Base-by-base conservation (phyloP, 805 yeast species). In the Hanseniaspora pseudoguilliermondii region DNA sequence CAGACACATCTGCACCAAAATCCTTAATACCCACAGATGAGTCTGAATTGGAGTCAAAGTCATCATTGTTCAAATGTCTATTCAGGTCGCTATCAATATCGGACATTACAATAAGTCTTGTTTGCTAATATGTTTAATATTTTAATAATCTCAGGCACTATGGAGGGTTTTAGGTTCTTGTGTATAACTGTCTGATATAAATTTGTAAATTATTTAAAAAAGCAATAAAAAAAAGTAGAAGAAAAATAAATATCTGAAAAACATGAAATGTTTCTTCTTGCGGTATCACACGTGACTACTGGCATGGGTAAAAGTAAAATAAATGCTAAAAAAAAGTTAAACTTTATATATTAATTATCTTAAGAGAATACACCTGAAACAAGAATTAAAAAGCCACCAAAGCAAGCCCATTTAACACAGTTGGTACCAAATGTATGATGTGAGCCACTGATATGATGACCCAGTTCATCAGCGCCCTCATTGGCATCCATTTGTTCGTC, bases 341-440 rank as follows among this genome's bases (percentile, higher is more conserved):
- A 29, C 32, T 29, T 29, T 29, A 29, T 29, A 29, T 29, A 29
- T 29, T 29, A 29, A 29, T 29, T 23, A 49, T 41, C 40, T 32
- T 35, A 47, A 15, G 49, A 38, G 40, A 56, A 60, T 9, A 63
- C 39, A 5, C 65, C 65, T 54, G 66, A 62, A 20, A 66, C 62
- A 5, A 69, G 49, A 36, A 68, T 62, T 44, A 69, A 48, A 29
- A 66, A 42, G 7, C 64, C 69, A 39, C 72, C 72, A 20, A 61
- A 59, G 47, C 71, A 68, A 57, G 68, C 66, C 67, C 69, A 69
- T 57, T 61, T 66, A 32, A 69, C 54, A 59, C 72, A 69, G 2
- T 65, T 62, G 0, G 69, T 66, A 29, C 69, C 71, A 5, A 64
- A 56, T 57, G 69, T 65, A 53, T 69, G 72, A 20, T 61, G 63